Evolutionary conservation across 2,329 filamentous ascomycete genomes (phyloP).

Genomic region (Corinectria fuckeliana): DNA sequence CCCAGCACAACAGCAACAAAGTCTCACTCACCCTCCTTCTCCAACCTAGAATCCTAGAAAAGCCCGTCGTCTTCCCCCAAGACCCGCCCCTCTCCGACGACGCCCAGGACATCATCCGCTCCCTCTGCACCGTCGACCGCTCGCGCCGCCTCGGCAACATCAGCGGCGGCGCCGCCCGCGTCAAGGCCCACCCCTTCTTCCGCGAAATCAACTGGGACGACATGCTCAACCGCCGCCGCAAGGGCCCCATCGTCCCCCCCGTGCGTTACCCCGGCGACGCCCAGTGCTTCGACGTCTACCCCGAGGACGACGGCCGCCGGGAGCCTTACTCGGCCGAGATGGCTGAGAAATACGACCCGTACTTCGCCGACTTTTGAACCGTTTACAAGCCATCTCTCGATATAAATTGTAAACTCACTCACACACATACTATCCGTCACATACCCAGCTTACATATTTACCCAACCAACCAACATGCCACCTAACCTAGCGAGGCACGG

Average conservation of each 20-base stretch:
- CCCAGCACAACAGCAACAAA: not conserved
- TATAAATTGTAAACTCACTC: not conserved
- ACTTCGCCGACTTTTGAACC: conserved; percentile 69
- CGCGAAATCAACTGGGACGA: conserved; percentile 75
- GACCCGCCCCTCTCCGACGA: conserved; percentile 69
- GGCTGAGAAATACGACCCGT: conserved; percentile 71
- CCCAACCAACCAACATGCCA: no score
- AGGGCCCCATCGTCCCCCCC: conserved; percentile 78
- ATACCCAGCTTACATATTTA: not conserved
- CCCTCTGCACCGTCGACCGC: conserved; percentile 80
- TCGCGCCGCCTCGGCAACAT: conserved; percentile 81
- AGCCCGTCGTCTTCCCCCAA: conserved; percentile 75
- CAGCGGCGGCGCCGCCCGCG: conserved; percentile 71
- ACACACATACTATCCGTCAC: not conserved
- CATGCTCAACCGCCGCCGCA: conserved; percentile 66
- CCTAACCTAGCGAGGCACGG: not conserved
- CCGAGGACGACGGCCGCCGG: conserved; percentile 72
- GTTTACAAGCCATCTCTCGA: not conserved
- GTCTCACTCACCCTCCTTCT: not conserved
- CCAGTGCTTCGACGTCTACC: conserved; percentile 82
- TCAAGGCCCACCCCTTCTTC: conserved; percentile 82
- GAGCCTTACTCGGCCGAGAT: conserved; percentile 74
- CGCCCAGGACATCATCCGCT: conserved; percentile 77
- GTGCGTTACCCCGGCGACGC: conserved; percentile 76
- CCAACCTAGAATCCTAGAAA: conserved; percentile 72